Conservation (phyloP, 495 filamentous ascomycete genomes). For the Penicillium flavigenum region DNA sequence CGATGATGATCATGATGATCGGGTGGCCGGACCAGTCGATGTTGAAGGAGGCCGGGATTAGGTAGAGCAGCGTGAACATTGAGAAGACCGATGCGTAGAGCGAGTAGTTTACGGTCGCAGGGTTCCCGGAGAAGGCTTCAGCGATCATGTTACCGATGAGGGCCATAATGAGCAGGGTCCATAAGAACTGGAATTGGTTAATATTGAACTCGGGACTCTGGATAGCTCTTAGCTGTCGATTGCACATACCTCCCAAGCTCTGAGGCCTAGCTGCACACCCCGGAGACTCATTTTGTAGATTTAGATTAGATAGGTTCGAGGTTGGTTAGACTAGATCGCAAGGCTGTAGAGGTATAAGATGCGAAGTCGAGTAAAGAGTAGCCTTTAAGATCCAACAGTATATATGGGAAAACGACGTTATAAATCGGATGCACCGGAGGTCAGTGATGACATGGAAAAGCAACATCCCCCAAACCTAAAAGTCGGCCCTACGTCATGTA, state of each 20-base stretch:
- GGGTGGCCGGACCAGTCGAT: constrained; percentile 51
- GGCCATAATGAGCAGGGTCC: constrained; percentile 64
- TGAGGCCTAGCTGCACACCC: constrained; percentile 37
- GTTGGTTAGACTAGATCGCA: neutral
- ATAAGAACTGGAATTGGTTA: constrained; percentile 52
- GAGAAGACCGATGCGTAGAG: constrained; percentile 67
- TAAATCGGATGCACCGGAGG: constrained; percentile 38
- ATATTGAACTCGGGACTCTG: neutral
- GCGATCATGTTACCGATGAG: constrained; percentile 69
- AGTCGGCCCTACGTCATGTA: constrained; percentile 40
- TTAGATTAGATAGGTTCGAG: neutral
- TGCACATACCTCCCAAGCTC: constrained; percentile 41
- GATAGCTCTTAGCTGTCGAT: neutral
- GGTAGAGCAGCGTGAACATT: constrained; percentile 62
- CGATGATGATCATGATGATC: constrained; percentile 54
- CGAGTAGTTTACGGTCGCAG: constrained; percentile 57
- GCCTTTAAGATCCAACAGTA: neutral
- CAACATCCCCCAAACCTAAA: constrained; percentile 5
- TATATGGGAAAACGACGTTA: constrained; percentile 20
- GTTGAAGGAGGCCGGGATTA: constrained; percentile 55
- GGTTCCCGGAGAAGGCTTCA: constrained; percentile 54
- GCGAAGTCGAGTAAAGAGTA: neutral
- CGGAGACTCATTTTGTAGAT: constrained; percentile 28
- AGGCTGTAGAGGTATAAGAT: constrained; percentile 8
- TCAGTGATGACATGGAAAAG: constrained; percentile 33